Conservation (phyloP, 441 rosid genomes). For the Syzygium syzygioides region DNA sequence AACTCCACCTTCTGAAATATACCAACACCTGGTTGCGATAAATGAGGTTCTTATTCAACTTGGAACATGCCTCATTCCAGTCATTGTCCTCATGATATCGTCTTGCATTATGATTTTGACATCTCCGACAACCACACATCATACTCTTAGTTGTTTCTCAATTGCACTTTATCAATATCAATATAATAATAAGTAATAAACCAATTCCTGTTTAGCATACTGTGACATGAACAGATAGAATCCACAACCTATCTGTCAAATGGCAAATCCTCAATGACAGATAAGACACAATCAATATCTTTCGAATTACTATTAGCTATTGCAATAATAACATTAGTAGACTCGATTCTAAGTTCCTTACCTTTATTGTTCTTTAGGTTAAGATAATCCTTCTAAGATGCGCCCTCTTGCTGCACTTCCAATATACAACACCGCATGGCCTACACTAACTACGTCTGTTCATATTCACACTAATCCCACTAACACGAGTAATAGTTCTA, state of each 20-base stretch:
- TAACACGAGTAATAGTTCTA: not conserved
- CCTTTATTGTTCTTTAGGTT: not conserved
- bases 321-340: not conserved
- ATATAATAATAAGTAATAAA: no score
- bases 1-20: not conserved
- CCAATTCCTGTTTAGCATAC: not conserved
- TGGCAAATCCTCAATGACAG: not conserved
- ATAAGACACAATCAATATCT: not conserved
- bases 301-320: not conserved
- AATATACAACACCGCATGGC: not conserved
- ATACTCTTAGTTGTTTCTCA: not conserved
- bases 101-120: not conserved
- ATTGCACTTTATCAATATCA: not conserved
- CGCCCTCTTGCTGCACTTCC: rapidly evolving
- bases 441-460: not conserved
- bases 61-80: not conserved
- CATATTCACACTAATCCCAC: not conserved
- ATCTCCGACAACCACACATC: not conserved
- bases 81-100: not conserved
- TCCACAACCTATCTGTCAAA: not conserved
- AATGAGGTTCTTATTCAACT: not conserved
- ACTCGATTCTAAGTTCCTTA: not conserved
- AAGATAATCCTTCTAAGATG: not conserved
- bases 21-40: not conserved
- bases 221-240: not conserved